phyloP scores from a whole-genome alignment of 805 yeast genomes.

The Vanderwaltozyma polyspora region DNA sequence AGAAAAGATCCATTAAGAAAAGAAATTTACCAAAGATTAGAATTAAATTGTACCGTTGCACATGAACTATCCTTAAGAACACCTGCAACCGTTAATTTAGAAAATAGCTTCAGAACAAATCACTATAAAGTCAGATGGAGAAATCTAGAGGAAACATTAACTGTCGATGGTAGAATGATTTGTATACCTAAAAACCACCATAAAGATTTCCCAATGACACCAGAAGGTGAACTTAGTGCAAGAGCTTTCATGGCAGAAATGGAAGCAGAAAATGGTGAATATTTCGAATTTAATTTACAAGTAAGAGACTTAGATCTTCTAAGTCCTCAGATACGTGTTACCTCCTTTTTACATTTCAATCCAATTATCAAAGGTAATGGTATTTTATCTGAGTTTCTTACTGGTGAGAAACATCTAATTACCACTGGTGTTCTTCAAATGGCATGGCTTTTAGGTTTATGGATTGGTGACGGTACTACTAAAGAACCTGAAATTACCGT shows the following conservation, averaged over 20 bases:
- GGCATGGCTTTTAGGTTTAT: constrained; percentile 33
- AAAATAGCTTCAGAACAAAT: constrained; percentile 12
- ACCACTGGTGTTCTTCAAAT: constrained; percentile 18
- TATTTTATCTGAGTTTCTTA: constrained; percentile 23
- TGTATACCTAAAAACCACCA: constrained; percentile 17
- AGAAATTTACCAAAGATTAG: constrained; percentile 13
- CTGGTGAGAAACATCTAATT: constrained; percentile 15
- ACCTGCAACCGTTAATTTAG: constrained; percentile 12
- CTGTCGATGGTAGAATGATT: constrained; percentile 15
- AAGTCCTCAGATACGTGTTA: constrained; percentile 20
- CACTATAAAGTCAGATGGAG: constrained; percentile 13
- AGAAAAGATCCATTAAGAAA: constrained; percentile 10
- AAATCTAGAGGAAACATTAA: constrained; percentile 11
- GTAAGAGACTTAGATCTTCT: constrained; percentile 29
- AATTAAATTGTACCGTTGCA: constrained; percentile 15
- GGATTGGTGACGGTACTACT: constrained; percentile 30
- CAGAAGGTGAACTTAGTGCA: constrained; percentile 18
- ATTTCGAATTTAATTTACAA: constrained; percentile 31
- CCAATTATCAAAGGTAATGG: constrained; percentile 30
- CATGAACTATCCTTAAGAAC: constrained; percentile 13
- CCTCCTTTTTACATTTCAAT: constrained; percentile 26
- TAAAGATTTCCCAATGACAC: constrained; percentile 16
- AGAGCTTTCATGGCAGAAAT: constrained; percentile 19
- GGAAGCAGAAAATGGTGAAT: constrained; percentile 16
- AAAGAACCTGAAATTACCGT: constrained; percentile 23